A percentile compares a stretch with the other conserved stretches of the same genome.
Conservation (phyloP, 2,329 filamentous ascomycete genomes). For the Proliferodiscus dingleyae region DNA sequence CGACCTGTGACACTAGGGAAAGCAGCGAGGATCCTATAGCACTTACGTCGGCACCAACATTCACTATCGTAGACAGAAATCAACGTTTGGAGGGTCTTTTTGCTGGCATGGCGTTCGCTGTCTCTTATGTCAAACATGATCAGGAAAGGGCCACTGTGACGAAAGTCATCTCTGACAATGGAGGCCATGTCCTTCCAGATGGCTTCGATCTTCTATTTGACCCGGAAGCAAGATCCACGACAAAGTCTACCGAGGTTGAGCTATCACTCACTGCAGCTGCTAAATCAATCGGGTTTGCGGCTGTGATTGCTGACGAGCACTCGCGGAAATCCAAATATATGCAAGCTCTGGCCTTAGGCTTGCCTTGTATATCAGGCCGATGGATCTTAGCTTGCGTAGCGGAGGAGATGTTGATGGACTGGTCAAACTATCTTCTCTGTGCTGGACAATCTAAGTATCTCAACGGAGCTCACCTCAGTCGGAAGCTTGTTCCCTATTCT, state of each 20-base stretch:
- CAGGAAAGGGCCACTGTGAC: conserved; percentile 55
- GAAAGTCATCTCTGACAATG: conserved; percentile 61
- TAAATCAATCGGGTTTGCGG: conserved; percentile 66
- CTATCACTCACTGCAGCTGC: conserved; percentile 53
- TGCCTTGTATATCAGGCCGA: conserved; percentile 77
- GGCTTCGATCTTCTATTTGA: conserved; percentile 80
- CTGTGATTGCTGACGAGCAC: conserved; percentile 79
- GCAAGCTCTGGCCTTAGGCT: conserved; percentile 82
- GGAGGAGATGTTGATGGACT: conserved; percentile 59
- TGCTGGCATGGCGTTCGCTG: conserved; percentile 77
- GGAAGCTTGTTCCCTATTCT: conserved; percentile 59
- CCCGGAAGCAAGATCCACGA: conserved; percentile 3
- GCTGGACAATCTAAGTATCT: conserved; percentile 77
- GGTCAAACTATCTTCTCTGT: conserved; percentile 77
- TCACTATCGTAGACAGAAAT: no score
- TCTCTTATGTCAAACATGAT: conserved; percentile 60
- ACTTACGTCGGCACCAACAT: conserved; percentile 1
- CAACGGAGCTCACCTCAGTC: conserved; percentile 70
- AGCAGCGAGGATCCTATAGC: conserved; percentile 25
- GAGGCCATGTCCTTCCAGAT: conserved; percentile 64
- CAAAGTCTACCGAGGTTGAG: conserved; percentile 19
- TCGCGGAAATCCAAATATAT: conserved; percentile 88
- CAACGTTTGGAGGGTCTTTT: conserved; percentile 48
- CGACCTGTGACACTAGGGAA: conserved; percentile 2
- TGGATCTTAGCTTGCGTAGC: conserved; percentile 74